A percentile compares a stretch with the other conserved stretches of the same genome.
Conservation (phyloP, 2,329 filamentous ascomycete species). For the Calcarisporium arbuscula region DNA sequence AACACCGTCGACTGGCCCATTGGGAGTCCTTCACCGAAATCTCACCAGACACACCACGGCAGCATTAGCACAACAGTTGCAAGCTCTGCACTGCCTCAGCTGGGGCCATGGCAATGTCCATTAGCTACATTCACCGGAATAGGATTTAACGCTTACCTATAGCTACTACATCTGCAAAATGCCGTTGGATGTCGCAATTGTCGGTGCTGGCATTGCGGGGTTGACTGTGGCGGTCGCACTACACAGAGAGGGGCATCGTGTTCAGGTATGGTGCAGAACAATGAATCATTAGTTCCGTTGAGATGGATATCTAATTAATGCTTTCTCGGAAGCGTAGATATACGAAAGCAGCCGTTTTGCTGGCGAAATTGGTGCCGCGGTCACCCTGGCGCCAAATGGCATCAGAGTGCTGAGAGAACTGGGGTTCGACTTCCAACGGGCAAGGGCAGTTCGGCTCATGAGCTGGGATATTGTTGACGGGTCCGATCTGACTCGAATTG, state of each 20-base stretch:
- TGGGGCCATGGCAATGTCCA: too few relatives aligned
- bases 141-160: too few relatives aligned
- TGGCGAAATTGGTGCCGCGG: conserved; percentile 6
- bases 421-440: conserved; percentile 4
- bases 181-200: conserved; percentile 1
- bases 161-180: conserved; percentile 1
- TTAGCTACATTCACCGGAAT: too few relatives aligned
- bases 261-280: conserved; percentile 1
- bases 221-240: conserved; percentile 4
- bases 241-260: neutral
- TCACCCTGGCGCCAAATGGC: conserved; percentile 7
- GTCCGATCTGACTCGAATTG: conserved; percentile 1
- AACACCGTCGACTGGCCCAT: too few relatives aligned
- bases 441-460: conserved; percentile 2
- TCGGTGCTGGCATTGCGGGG: conserved; percentile 7
- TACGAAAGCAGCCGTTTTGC: conserved; percentile 5
- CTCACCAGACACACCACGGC: too few relatives aligned
- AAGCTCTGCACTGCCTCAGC: too few relatives aligned
- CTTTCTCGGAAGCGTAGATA: neutral
- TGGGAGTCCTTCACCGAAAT: too few relatives aligned
- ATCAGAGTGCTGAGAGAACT: conserved; percentile 1
- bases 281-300: too few relatives aligned
- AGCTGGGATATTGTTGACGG: conserved; percentile 3
- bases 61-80: too few relatives aligned
- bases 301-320: too few relatives aligned